A percentile compares a stretch with the other conserved stretches of the same genome.
phyloP scores from a whole-genome alignment of 495 filamentous ascomycete genomes.

The Viridothelium virens region DNA sequence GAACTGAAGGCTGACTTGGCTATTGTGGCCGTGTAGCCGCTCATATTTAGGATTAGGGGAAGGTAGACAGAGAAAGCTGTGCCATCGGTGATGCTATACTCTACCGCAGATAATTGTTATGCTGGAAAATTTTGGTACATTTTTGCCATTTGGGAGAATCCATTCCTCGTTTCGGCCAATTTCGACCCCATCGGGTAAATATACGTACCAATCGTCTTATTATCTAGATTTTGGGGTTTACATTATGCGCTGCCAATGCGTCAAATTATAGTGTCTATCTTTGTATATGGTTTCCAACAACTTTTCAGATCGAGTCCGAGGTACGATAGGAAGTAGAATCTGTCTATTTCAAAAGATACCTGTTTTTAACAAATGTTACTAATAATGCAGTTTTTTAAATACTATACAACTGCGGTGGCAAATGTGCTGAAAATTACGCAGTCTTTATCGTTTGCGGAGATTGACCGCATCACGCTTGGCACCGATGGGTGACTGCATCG shows the following conservation, averaged over 20 bases:
- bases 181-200: neutral
- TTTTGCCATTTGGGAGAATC: neutral
- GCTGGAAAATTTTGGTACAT: neutral
- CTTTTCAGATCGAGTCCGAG: too few species aligned
- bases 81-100: too few species aligned
- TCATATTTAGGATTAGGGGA: too few species aligned
- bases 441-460: neutral
- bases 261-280: neutral
- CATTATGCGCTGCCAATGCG: neutral
- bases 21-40: too few species aligned
- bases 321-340: too few species aligned
- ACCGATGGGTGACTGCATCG: neutral
- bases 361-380: too few species aligned
- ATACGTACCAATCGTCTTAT: neutral
- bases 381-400: too few species aligned
- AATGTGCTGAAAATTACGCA: neutral
- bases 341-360: too few species aligned
- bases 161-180: neutral
- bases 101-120: neutral
- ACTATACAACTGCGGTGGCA: neutral
- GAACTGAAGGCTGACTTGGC: too few species aligned
- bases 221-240: neutral
- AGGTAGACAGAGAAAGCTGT: too few species aligned
- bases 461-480: neutral
- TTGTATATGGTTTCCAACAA: neutral